Evolutionary conservation across 1,139 yeast genomes (phyloP), one percentile per base, ranked within the genome.

Genomic region (Casaregolazyma lundiana): DNA sequence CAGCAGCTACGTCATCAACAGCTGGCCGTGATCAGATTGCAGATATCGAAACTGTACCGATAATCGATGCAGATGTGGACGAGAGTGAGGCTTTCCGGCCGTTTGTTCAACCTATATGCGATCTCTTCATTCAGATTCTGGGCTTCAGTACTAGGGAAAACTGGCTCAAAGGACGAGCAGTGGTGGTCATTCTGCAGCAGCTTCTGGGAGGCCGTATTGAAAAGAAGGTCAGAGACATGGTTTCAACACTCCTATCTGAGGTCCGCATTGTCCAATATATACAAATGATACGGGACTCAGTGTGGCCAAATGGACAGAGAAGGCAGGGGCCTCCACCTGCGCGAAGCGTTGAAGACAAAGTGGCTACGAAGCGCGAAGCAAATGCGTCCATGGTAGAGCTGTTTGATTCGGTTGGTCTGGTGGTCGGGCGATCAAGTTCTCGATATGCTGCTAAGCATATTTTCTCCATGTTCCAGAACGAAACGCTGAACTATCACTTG

Each of bases 141-240:
- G 79, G 86, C 18, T 67, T 87, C 21, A 79, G 81, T 47, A 76
- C 74, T 37, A 73, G 85, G 1, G 80, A 78, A 46, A 64, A 64
- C 49, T 88, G 96, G 96, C 66, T 89, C 1, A 69, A 95, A 46
- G 97, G 96, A 0, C 71, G 90, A 43, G 96, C 97, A 0, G 72
- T 88, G 3, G 75, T 89, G 35, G 81, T 88, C 2, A 79, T 90
- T 2, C 69, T 89, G 38, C 97, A 89, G 62, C 96, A 88, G 63
- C 64, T 90, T 1, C 74, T 90, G 45, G 97, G 97, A 0, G 87
- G 95, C 2, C 84, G 97, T 0, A 82, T 89, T 48, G 97, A 90
- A 60, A 81, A 79, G 59, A 82, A 82, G 52, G 75, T 83, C 6
- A 68, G 80, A 36, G 75, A 73, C n/a, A 66, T 67, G 54, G 73